Percentiles rank a stretch among this genome's conserved stretches.
These are phyloP conservation scores for Metarhizium anisopliae DNA, from an alignment of 2,329 filamentous ascomycete species.

Conservation along the genomic window DNA sequence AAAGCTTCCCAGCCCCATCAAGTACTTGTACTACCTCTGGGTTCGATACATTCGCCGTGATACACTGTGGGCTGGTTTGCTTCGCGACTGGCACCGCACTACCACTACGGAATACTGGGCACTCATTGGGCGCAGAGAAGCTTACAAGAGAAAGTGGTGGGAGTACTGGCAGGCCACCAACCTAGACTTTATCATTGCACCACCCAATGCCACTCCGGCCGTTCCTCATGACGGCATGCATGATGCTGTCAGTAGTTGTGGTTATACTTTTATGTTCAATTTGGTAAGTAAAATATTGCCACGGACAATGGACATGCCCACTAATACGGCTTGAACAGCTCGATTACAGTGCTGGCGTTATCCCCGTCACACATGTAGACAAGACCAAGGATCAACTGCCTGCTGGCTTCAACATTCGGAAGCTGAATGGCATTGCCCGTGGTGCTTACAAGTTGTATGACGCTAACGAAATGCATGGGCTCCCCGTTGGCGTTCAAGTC, in stretches of 20 bases:
- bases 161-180: constrained; percentile 71
- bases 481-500: constrained; percentile 80
- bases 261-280: constrained; percentile 92
- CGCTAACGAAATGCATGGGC: constrained; percentile 70
- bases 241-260: constrained; percentile 76
- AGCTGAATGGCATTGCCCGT: constrained; percentile 68
- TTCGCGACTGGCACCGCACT: constrained; percentile 66
- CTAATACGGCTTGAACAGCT: constrained; percentile 39
- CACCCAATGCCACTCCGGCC: constrained; percentile 85
- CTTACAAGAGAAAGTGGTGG: constrained; percentile 70
- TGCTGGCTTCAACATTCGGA: constrained; percentile 46
- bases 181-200: constrained; percentile 71
- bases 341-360: constrained; percentile 74
- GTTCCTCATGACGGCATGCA: constrained; percentile 82
- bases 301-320: neutral
- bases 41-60: constrained; percentile 77
- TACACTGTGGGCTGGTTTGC: constrained; percentile 65
- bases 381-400: constrained; percentile 57
- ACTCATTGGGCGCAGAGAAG: constrained; percentile 67
- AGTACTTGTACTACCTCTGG: constrained; percentile 83
- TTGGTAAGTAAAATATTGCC: constrained; percentile 42
- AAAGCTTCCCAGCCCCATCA: constrained; percentile 61
- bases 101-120: constrained; percentile 74
- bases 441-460: constrained; percentile 86
- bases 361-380: constrained; percentile 83